Conservation (phyloP, 345 rosid genomes). For the Jatropha curcas region DNA sequence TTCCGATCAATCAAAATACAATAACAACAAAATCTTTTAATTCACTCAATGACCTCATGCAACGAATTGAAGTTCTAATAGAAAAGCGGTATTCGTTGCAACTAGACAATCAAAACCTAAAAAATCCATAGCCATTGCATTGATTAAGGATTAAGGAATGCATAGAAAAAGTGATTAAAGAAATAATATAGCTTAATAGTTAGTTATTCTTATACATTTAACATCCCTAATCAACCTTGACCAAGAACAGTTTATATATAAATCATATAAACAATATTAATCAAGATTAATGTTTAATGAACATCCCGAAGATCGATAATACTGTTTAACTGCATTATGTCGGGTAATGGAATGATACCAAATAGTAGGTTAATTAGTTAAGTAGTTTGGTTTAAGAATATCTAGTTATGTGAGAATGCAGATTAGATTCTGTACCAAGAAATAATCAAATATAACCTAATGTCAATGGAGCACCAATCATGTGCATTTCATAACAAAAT, state of each 20-base stretch:
- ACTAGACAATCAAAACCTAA: conserved; percentile 19
- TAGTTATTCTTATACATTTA: conserved; percentile 1
- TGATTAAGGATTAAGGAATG: not conserved
- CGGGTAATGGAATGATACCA: conserved; percentile 10
- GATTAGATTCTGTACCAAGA: conserved; percentile 28
- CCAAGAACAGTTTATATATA: not conserved
- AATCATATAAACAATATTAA: not conserved
- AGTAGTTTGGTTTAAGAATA: conserved; percentile 8
- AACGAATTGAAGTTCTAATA: conserved; percentile 17
- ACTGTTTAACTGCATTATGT: conserved; percentile 19
- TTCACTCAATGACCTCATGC: conserved; percentile 6
- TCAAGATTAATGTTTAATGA: not conserved
- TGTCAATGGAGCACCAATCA: conserved; percentile 13
- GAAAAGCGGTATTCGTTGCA: conserved; percentile 21
- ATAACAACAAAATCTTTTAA: not conserved
- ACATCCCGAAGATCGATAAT: not conserved
- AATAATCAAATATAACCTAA: not conserved
- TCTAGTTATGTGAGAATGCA: conserved; percentile 20
- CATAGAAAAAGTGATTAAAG: not conserved
- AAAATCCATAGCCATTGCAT: conserved; percentile 5
- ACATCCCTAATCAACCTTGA: conserved; percentile 1
- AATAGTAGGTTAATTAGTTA: not conserved
- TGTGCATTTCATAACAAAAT: conserved; percentile 1
- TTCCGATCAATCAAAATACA: no score
- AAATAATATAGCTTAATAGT: not conserved